These are phyloP conservation scores for Colletotrichum spinosum DNA, from an alignment of 2,329 filamentous ascomycete species.

Conservation along the genomic window DNA sequence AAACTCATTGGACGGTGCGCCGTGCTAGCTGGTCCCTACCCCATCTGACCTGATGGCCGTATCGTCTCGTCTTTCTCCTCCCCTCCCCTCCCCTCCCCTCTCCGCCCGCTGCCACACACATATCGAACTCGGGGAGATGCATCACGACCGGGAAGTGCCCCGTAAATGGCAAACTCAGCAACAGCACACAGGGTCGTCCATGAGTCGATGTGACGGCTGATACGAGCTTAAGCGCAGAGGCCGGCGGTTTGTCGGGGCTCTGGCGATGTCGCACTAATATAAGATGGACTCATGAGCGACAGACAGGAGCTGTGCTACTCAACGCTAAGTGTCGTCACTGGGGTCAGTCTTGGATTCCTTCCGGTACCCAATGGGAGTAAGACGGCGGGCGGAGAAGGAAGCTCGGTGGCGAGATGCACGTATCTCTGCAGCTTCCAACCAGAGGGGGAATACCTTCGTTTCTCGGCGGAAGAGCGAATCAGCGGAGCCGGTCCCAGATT, in stretches of 20 bases:
- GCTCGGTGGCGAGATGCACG: constrained; percentile 15
- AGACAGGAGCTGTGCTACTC: not conserved
- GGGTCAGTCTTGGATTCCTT: constrained; percentile 1
- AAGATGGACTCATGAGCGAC: not conserved
- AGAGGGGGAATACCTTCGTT: constrained; percentile 1
- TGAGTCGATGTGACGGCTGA: constrained; percentile 11
- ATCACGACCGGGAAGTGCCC: constrained; percentile 10
- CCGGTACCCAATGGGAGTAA: constrained; percentile 1
- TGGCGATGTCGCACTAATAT: constrained; percentile 9
- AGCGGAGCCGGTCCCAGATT: constrained; percentile 7
- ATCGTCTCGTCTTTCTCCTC: constrained; percentile 17
- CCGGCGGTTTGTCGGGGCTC: constrained; percentile 1
- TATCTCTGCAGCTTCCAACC: not conserved
- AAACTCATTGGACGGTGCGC: not conserved
- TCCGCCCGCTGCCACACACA: constrained; percentile 23
- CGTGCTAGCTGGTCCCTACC: not conserved
- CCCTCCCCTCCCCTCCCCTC: constrained; percentile 24
- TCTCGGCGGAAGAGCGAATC: constrained; percentile 15
- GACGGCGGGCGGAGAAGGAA: constrained; percentile 7
- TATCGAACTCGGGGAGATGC: constrained; percentile 12
- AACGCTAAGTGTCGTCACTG: constrained; percentile 30
- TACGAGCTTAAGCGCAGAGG: not conserved
- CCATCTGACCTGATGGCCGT: constrained; percentile 19
- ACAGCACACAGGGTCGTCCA: constrained; percentile 10
- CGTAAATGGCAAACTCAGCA: constrained; percentile 4